Base-by-base conservation (phyloP, 768 basidiomycete species). In the Suillus subluteus region DNA sequence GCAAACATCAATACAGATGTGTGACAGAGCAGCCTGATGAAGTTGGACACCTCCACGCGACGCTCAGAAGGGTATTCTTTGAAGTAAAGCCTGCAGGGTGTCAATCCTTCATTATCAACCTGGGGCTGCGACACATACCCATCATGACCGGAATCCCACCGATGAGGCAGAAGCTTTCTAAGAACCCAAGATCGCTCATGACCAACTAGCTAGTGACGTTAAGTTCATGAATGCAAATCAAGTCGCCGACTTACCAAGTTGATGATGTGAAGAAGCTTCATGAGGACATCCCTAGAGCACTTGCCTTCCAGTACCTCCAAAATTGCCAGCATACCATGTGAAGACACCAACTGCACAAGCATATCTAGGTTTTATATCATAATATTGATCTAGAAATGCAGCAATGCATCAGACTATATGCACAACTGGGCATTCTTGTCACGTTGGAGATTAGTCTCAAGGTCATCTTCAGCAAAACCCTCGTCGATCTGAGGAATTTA, bases 141-240 rank as follows among this genome's bases (percentile, higher is more conserved):
- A 98, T 96, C 82, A 99, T 90, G 18, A 98, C 92, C 16, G 98
- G 96, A 67, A 98, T 98, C 16, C 97, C 97, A 38, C 92, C 92
- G 72, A 96, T 92, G 63, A 99, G 82, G 78, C 97, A 99, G 79
- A 99, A 95, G 71, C 95, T 95, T 77, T 99, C 98, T 72, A 99
- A 79, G 73, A 94, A 90, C 4, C 90, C 91, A 32, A 94, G 82
- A 72, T 98, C 96, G 6, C 85, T 83, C 15, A 82, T 88, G 43
- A 89, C 88, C 46, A 90, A 81, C 88, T 89, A 64, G 21, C 52
- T 35, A 58, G 32, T 12, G 30, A 3, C 3, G 65, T 23, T 65
- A 63, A 44, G 68, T 56, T 26, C 38, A 15, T 21, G 13, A 11
- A 13, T 48, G 9, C 44, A 52, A 15, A 56, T 44, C n/a, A 48